These are phyloP conservation scores for Monilinia polystroma DNA, from an alignment of 2,329 filamentous ascomycete genomes.

Conservation along the genomic window DNA sequence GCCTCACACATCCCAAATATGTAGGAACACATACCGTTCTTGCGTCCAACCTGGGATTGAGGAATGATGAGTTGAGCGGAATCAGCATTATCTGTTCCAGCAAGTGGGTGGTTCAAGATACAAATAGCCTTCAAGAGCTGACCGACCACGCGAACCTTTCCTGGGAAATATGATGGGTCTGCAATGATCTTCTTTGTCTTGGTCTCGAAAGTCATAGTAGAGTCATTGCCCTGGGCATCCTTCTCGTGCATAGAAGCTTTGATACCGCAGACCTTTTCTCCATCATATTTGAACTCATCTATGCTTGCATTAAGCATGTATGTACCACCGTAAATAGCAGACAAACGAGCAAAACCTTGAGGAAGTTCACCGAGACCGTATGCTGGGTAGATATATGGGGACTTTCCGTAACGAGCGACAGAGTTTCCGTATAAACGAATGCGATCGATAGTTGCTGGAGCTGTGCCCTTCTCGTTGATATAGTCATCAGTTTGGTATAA, in stretches of 20 bases:
- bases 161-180: constrained; percentile 94
- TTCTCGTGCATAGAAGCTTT: constrained; percentile 92
- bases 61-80: constrained; percentile 96
- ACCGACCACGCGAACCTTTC: constrained; percentile 82
- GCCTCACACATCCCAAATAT: constrained; percentile 23
- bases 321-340: constrained; percentile 96
- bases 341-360: constrained; percentile 94
- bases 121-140: constrained; percentile 96
- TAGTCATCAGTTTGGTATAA: constrained; percentile 90
- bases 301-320: constrained; percentile 99
- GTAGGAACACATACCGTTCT: constrained; percentile 65
- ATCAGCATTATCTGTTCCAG: constrained; percentile 84
- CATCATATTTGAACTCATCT: constrained; percentile 84
- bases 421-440: constrained; percentile 97
- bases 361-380: constrained; percentile 97
- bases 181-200: constrained; percentile 95
- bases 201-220: constrained; percentile 88
- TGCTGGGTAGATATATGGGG: constrained; percentile 97
- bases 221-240: constrained; percentile 58
- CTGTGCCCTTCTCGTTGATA: constrained; percentile 68
- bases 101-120: constrained; percentile 91
- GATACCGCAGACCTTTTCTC: constrained; percentile 85
- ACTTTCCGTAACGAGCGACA: constrained; percentile 96
- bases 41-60: constrained; percentile 93
- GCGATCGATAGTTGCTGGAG: constrained; percentile 83